Conservation (phyloP, 192 early-diverging fungal species). For the Chytriomyces hyalinus region DNA sequence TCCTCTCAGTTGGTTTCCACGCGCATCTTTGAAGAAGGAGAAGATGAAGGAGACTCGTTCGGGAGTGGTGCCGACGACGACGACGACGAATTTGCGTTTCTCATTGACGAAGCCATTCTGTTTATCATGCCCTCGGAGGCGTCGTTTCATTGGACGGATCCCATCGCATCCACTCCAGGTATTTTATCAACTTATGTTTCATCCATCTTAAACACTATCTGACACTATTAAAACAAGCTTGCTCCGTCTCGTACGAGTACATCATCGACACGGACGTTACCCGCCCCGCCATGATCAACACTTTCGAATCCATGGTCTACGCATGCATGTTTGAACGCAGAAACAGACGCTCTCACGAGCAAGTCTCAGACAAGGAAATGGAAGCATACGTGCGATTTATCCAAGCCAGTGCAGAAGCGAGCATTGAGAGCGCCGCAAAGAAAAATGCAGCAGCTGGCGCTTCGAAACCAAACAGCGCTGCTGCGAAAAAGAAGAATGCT, state of each 20-base stretch:
- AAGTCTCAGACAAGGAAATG: conserved; percentile 60
- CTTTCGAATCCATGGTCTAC: conserved; percentile 48
- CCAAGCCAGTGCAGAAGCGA: conserved; percentile 29
- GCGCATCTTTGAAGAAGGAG: conserved; percentile 78
- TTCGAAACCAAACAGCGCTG: conserved; percentile 10
- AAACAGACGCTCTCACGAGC: conserved; percentile 48
- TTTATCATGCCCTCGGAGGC: conserved; percentile 31
- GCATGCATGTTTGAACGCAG: conserved; percentile 71
- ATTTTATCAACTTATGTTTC: conserved; percentile 40
- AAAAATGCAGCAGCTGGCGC: not conserved
- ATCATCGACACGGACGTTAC: not conserved
- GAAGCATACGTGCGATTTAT: conserved; percentile 47
- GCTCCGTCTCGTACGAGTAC: not conserved
- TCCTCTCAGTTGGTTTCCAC: conserved; percentile 63
- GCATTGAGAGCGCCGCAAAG: conserved; percentile 5
- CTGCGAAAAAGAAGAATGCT: not conserved
- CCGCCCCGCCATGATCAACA: not conserved
- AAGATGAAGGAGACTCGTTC: conserved; percentile 64
- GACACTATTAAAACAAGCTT: not conserved
- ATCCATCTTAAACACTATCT: conserved; percentile 3
- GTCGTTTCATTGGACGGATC: conserved; percentile 55
- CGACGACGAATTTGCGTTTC: conserved; percentile 61
- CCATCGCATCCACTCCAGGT: conserved; percentile 52
- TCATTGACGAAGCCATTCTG: conserved; percentile 64
- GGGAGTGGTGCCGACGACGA: conserved; percentile 68